These are phyloP conservation scores for Aspergillus unguis DNA, from an alignment of 2,329 filamentous ascomycete species.

Conservation along the genomic window DNA sequence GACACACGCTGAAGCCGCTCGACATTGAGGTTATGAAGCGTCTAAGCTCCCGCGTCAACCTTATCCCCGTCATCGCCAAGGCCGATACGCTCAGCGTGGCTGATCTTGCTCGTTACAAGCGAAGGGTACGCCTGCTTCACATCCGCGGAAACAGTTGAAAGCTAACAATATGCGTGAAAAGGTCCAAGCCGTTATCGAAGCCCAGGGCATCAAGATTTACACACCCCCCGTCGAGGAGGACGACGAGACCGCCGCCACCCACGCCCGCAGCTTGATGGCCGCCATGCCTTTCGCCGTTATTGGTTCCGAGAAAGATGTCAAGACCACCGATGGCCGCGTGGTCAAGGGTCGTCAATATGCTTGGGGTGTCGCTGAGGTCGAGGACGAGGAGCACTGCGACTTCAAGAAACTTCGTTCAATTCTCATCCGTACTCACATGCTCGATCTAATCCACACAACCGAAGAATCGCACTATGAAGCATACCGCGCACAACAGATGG, in stretches of 20 bases:
- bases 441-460: conserved; percentile 98
- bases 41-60: conserved; percentile 93
- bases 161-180: conserved; percentile 36
- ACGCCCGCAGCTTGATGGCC: conserved; percentile 89
- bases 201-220: conserved; percentile 99
- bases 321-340: conserved; percentile 90
- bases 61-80: conserved; percentile 98
- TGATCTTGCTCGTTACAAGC: conserved; percentile 92
- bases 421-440: conserved; percentile 98
- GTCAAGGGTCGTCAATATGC: conserved; percentile 99
- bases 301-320: conserved; percentile 98
- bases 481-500: conserved; percentile 99
- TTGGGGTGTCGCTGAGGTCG: conserved; percentile 98
- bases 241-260: conserved; percentile 91
- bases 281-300: conserved; percentile 99
- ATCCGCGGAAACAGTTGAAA: too few species aligned
- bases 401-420: conserved; percentile 99
- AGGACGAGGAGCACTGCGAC: conserved; percentile 99
- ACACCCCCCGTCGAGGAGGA: conserved; percentile 97
- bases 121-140: conserved; percentile 62
- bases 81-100: conserved; percentile 93
- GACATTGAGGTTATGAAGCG: conserved; percentile 99
- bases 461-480: conserved; percentile 99
- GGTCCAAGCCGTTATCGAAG: conserved; percentile 94
- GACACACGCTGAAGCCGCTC: conserved; percentile 95